Evolutionary conservation across 257 asterid species (phyloP).

Genomic region (Fraxinus excelsior): DNA sequence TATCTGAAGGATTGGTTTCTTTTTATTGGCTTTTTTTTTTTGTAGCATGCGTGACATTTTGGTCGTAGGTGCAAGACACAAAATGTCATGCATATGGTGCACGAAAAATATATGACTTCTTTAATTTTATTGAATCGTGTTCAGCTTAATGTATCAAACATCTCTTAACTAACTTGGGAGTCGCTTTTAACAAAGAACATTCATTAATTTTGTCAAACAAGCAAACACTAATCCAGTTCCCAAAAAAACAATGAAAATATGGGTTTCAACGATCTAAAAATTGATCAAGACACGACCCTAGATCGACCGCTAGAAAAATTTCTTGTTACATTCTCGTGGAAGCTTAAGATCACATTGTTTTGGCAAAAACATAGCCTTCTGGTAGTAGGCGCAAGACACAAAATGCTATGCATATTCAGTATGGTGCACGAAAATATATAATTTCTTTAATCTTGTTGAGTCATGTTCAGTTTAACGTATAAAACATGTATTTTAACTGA

Average conservation of each 20-base stretch:
- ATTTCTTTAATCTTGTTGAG: too few relatives aligned
- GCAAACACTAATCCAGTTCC: neutral
- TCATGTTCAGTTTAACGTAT: too few relatives aligned
- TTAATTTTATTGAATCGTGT: too few relatives aligned
- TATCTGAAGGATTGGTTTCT: too few relatives aligned
- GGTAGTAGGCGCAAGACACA: too few relatives aligned
- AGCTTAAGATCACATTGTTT: constrained; percentile 9
- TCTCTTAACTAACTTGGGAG: neutral
- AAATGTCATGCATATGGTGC: too few relatives aligned
- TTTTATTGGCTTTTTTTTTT: too few relatives aligned
- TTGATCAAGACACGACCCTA: neutral
- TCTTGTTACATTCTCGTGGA: constrained; percentile 19
- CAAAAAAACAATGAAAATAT: neutral
- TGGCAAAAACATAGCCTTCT: constrained; percentile 29
- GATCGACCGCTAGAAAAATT: neutral
- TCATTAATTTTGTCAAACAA: neutral
- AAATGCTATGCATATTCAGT: too few relatives aligned
- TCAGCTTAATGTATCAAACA: neutral
- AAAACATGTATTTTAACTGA: neutral
- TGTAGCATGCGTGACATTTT: too few relatives aligned
- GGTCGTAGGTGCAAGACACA: too few relatives aligned
- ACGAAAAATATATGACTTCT: neutral
- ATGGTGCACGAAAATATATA: too few relatives aligned
- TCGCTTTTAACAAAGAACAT: neutral
- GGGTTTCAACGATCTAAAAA: neutral